Evolutionary conservation across 257 asterid genomes (phyloP), one percentile per base, ranked within the genome.

Genomic region (Eucommia ulmoides): DNA sequence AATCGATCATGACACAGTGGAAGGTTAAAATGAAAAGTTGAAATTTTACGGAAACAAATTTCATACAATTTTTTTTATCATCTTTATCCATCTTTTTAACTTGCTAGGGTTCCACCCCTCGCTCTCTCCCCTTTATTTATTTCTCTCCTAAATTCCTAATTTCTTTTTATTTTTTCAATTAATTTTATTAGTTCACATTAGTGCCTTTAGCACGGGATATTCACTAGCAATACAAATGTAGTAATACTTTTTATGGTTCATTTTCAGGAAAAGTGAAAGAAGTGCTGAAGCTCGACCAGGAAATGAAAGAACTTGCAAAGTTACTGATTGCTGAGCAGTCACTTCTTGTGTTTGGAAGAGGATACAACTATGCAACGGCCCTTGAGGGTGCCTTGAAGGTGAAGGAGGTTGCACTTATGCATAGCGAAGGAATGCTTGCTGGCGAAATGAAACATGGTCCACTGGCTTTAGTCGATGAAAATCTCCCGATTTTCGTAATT

Each of bases 361-460:
- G 96, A 49, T 89, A 80, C 70, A 89, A 89, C 67, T 83, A 80
- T 38, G 96, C 98, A 22, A 83, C 96, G 26, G 93, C 98, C 42
- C 56, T 89, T 63, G 98, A 89, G 77, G 98, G 98, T 33, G 98
- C 98, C 35, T 53, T 89, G 80, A 89, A 89, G 81, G 98, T 89
- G 49, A 85, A 89, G 73, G 98, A 89, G 79, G 98, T 89, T 49
- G 75, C 98, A 24, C 93, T 89, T 23, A 89, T 89, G 98, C 98
- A 89, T 65, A 89, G 98, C 60, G 96, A 85, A 74, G 98, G 98
- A 55, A 86, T 89, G 68, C 93, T 89, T 61, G 98, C 96, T 23
- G 98, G 98, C 47, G 98, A 89, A 74, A 89, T 89, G 98, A 89
- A 89, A 63, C 98, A 89, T 24, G 98, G 98, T 15, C 98, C 96